phyloP scores from a whole-genome alignment of 1,284 basidiomycete genomes.

The Melampsora americana region DNA sequence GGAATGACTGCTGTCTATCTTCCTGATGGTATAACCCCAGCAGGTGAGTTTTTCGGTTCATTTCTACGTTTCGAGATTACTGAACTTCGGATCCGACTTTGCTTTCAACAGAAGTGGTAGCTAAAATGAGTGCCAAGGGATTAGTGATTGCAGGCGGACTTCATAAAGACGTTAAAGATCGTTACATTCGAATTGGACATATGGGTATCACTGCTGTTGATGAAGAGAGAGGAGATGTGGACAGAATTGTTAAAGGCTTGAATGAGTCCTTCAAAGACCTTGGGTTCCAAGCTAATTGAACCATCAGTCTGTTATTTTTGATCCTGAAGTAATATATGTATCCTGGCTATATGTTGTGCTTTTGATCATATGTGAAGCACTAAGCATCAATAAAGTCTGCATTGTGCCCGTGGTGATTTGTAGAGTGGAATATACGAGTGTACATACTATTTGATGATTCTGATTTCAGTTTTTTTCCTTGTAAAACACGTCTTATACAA shows the following conservation, averaged over 20 bases:
- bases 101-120: conserved; percentile 46
- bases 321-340: too few relatives aligned
- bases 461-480: too few relatives aligned
- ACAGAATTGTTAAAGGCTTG: conserved; percentile 68
- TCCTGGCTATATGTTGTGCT: too few relatives aligned
- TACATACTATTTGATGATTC: too few relatives aligned
- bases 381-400: too few relatives aligned
- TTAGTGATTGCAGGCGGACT: conserved; percentile 86
- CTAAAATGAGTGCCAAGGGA: conserved; percentile 63
- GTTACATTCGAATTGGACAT: conserved; percentile 61
- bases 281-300: conserved; percentile 52
- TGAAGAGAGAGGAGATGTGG: conserved; percentile 67
- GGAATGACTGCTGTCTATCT: conserved; percentile 80
- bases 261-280: conserved; percentile 60
- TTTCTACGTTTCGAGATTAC: conserved; percentile 63
- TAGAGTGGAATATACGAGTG: too few relatives aligned
- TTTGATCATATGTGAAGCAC: too few relatives aligned
- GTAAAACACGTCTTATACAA: too few relatives aligned
- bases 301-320: background rate
- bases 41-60: conserved; percentile 53
- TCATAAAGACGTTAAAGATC: conserved; percentile 80
- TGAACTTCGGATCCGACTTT: conserved; percentile 45
- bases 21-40: conserved; percentile 69
- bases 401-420: too few relatives aligned
- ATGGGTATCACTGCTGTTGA: conserved; percentile 84